phyloP scores from a whole-genome alignment of 306 rosid genomes.

The Dalbergia cultrata region DNA sequence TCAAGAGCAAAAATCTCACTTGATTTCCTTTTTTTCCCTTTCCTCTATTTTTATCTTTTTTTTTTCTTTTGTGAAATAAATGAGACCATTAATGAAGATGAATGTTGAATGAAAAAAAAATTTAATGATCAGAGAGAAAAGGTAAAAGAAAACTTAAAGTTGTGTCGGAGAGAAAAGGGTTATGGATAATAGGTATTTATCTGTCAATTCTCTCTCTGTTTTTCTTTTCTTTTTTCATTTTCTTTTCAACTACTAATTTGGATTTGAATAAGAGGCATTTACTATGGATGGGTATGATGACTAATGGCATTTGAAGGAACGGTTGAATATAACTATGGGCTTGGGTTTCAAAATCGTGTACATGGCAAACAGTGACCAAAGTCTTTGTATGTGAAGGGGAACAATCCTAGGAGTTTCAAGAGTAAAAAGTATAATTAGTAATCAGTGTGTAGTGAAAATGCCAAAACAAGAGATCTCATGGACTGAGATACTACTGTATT shows the following conservation, averaged over 20 bases:
- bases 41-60: not conserved
- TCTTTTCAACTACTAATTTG: not conserved
- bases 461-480: slow-evolving; percentile 40
- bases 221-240: not conserved
- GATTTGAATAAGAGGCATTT: slow-evolving; percentile 39
- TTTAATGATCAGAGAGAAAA: not conserved
- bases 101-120: slow-evolving; percentile 18
- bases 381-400: slow-evolving; percentile 49
- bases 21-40: not conserved
- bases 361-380: slow-evolving; percentile 35
- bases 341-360: slow-evolving; percentile 39
- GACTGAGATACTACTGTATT: not conserved
- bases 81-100: slow-evolving; percentile 34
- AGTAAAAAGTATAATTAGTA: slow-evolving; percentile 26
- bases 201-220: not conserved
- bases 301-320: slow-evolving; percentile 54
- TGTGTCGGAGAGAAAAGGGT: slow-evolving; percentile 30
- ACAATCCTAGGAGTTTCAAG: slow-evolving; percentile 43
- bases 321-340: slow-evolving; percentile 64
- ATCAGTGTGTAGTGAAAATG: slow-evolving; percentile 15
- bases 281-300: slow-evolving; percentile 52
- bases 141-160: slow-evolving; percentile 13
- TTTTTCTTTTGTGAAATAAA: not conserved
- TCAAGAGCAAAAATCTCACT: slow-evolving; percentile 29
- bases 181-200: slow-evolving; percentile 6